A percentile compares a stretch with the other conserved stretches of the same genome.
phyloP scores from a whole-genome alignment of 805 yeast species.

The Zygosaccharomyces lentus region DNA sequence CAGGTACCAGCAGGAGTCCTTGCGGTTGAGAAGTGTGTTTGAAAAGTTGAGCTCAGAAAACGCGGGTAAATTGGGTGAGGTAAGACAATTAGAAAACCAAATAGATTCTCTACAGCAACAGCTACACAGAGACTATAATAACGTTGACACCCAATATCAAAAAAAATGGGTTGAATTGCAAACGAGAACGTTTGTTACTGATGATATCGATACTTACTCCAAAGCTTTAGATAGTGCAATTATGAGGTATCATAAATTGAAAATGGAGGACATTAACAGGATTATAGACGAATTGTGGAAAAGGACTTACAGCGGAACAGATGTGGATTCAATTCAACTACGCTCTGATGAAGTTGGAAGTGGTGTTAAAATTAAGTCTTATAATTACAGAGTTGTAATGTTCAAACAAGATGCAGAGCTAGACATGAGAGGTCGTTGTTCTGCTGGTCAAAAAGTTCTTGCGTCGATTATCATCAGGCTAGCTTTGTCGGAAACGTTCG shows the following conservation, averaged over 20 bases:
- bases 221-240: slow-evolving; percentile 89
- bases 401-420: slow-evolving; percentile 84
- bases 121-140: slow-evolving; percentile 62
- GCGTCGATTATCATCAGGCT: slow-evolving; percentile 88
- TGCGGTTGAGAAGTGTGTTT: slow-evolving; percentile 45
- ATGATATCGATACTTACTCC: slow-evolving; percentile 75
- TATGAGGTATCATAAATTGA: slow-evolving; percentile 83
- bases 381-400: slow-evolving; percentile 94
- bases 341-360: slow-evolving; percentile 61
- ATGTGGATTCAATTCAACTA: slow-evolving; percentile 85
- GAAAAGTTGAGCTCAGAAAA: slow-evolving; percentile 57
- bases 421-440: slow-evolving; percentile 97
- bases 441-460: slow-evolving; percentile 95
- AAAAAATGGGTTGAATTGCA: slow-evolving; percentile 72
- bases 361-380: slow-evolving; percentile 52
- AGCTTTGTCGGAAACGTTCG: slow-evolving; percentile 94
- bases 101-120: slow-evolving; percentile 52
- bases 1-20: slow-evolving; percentile 56
- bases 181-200: slow-evolving; percentile 68
- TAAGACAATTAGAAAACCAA: slow-evolving; percentile 76
- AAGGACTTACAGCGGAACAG: slow-evolving; percentile 89
- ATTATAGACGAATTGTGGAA: slow-evolving; percentile 92
- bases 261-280: slow-evolving; percentile 89
- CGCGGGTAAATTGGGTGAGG: slow-evolving; percentile 80
- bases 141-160: slow-evolving; percentile 59